Conservation (phyloP, 2,329 filamentous ascomycete genomes). For the Zymoseptoria tritici region DNA sequence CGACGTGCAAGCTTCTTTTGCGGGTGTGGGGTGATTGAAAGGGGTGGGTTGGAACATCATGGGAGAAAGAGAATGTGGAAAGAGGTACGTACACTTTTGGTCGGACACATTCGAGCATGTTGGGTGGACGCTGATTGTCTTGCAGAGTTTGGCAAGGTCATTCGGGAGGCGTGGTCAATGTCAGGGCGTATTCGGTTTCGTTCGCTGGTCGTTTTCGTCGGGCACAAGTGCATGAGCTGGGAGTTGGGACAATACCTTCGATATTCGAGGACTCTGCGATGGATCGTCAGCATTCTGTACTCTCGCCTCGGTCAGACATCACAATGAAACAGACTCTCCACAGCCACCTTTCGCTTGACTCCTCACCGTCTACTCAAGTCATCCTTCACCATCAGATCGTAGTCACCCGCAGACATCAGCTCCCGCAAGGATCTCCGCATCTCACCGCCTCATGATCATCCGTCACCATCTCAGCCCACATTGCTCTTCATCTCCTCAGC, state of each 20-base stretch:
- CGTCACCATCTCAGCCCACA: not conserved
- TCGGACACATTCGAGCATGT: not conserved
- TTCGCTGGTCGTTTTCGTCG: not conserved
- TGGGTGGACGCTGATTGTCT: not conserved
- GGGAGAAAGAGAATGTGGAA: not conserved
- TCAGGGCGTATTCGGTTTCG: not conserved
- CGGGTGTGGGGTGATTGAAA: not conserved
- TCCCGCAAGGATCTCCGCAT: not conserved
- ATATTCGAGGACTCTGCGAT: not conserved
- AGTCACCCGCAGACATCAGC: not conserved
- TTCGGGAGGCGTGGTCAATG: not conserved
- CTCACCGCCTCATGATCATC: not conserved
- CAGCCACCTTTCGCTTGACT: not conserved
- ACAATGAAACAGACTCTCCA: too few relatives aligned
- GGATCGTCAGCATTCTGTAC: not conserved
- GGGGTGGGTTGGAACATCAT: not conserved
- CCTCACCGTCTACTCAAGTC: not conserved
- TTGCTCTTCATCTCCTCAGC: not conserved
- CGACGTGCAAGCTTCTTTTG: not conserved
- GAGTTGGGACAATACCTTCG: not conserved
- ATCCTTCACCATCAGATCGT: too few relatives aligned
- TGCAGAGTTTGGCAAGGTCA: not conserved
- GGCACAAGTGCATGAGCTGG: not conserved
- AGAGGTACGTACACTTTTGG: not conserved
- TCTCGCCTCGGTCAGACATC: not conserved